These are phyloP conservation scores for Coniochaeta sp. DNA, from an alignment of 2,329 filamentous ascomycete genomes.

Conservation along the genomic window DNA sequence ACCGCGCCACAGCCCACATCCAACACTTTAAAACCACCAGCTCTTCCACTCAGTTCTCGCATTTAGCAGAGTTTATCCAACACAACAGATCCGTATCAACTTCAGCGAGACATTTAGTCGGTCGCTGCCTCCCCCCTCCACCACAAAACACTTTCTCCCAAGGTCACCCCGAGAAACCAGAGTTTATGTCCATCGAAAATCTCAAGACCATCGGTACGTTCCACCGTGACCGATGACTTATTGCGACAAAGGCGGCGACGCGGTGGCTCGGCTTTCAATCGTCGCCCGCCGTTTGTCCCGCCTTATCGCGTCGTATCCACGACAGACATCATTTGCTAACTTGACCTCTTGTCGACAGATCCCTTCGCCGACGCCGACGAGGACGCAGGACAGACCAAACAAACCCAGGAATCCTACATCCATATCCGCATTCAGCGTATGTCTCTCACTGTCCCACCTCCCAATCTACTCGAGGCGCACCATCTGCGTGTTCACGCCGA, in stretches of 20 bases:
- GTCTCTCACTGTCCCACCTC: conserved; percentile 33
- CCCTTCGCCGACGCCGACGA: conserved; percentile 99
- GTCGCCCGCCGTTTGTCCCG: not conserved
- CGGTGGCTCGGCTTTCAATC: not conserved
- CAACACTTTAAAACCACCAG: not conserved
- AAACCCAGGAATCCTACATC: conserved; percentile 87
- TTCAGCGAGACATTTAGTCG: conserved; percentile 43
- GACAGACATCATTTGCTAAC: conserved; percentile 13
- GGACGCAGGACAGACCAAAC: conserved; percentile 91
- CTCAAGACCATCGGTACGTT: conserved; percentile 87
- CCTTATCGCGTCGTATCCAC: not conserved
- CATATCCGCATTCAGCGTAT: conserved; percentile 99
- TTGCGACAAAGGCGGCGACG: not conserved
- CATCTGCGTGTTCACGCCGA: not conserved
- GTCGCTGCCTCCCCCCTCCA: conserved; percentile 36
- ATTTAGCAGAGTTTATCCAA: not conserved
- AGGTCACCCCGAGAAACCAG: conserved; percentile 57
- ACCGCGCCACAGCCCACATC: not conserved
- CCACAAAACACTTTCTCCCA: conserved; percentile 45
- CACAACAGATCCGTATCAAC: conserved; percentile 4
- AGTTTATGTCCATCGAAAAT: conserved; percentile 99
- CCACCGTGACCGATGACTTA: not conserved
- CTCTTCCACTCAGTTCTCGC: not conserved
- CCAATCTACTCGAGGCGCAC: not conserved
- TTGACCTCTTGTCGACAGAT: conserved; percentile 50